phyloP scores from a whole-genome alignment of 805 yeast species.

The Myxozyma kluyveri region DNA sequence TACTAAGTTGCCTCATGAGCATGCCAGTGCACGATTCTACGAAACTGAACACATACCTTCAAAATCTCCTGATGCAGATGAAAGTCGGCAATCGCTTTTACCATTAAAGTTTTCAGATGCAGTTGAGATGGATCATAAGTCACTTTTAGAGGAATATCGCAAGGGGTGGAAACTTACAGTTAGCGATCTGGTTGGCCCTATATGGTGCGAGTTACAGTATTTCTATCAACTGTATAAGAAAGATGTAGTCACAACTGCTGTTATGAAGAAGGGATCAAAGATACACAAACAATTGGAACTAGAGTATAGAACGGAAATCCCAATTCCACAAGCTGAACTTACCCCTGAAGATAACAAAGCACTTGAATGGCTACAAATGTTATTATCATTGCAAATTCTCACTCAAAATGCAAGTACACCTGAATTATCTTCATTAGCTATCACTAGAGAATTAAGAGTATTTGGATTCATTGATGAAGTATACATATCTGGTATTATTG shows the following conservation, averaged over 20 bases:
- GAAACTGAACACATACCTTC: not conserved
- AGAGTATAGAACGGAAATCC: conserved; percentile 1
- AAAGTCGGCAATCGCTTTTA: conserved; percentile 4
- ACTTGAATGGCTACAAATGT: conserved; percentile 13
- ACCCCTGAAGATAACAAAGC: conserved; percentile 20
- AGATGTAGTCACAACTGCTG: conserved; percentile 5
- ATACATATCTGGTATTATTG: conserved; percentile 28
- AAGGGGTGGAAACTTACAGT: conserved; percentile 14
- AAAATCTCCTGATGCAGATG: not conserved
- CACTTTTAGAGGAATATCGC: conserved; percentile 18
- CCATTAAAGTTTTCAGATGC: conserved; percentile 24
- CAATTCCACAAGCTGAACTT: conserved; percentile 1
- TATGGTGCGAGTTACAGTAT: conserved; percentile 29
- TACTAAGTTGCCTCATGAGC: too few species aligned
- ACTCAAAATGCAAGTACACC: conserved; percentile 7
- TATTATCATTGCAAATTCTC: conserved; percentile 13
- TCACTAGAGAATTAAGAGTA: conserved; percentile 23
- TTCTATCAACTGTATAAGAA: conserved; percentile 22
- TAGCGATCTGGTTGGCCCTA: conserved; percentile 22
- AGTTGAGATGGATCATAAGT: not conserved
- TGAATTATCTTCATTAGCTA: conserved; percentile 1
- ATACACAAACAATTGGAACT: conserved; percentile 24
- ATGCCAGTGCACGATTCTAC: too few species aligned
- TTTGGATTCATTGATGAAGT: conserved; percentile 25
- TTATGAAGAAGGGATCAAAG: conserved; percentile 22